A percentile compares a stretch with the other conserved stretches of the same genome.
phyloP scores from a whole-genome alignment of 2,329 filamentous ascomycete species.

The Colletotrichum sp. region DNA sequence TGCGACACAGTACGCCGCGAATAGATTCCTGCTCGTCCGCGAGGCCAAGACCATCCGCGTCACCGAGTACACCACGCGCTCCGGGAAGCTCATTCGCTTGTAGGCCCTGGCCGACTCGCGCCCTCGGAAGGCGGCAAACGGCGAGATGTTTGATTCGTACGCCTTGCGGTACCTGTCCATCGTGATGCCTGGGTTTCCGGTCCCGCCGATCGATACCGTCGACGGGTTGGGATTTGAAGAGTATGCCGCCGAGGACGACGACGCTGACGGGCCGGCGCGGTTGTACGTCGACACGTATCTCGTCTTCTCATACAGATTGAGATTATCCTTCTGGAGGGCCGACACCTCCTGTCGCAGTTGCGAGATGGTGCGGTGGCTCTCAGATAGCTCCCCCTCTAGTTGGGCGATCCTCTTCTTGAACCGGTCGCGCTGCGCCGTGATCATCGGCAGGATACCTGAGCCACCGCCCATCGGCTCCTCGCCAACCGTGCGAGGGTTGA shows the following conservation, averaged over 20 bases:
- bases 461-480: conserved; percentile 73
- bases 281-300: conserved; percentile 95
- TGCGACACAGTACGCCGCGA: conserved; percentile 88
- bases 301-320: conserved; percentile 96
- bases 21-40: conserved; percentile 88
- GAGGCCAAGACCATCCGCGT: conserved; percentile 92
- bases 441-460: conserved; percentile 94
- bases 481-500: conserved; percentile 70
- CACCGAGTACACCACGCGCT: conserved; percentile 87
- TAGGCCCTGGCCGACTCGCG: conserved; percentile 90
- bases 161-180: conserved; percentile 88
- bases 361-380: conserved; percentile 81
- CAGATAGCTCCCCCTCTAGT: conserved; percentile 88
- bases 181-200: conserved; percentile 65
- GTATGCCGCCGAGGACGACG: conserved; percentile 70
- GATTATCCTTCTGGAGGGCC: conserved; percentile 92
- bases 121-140: conserved; percentile 95
- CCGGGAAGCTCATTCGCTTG: conserved; percentile 90
- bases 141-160: conserved; percentile 94
- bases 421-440: conserved; percentile 94
- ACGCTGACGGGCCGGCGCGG: conserved; percentile 65
- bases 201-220: conserved; percentile 65
- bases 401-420: conserved; percentile 97
- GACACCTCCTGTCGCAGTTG: conserved; percentile 89
- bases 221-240: conserved; percentile 77